Evolutionary conservation across 2,329 filamentous ascomycete genomes (phyloP).

Genomic region (Botryotinia globosa): DNA sequence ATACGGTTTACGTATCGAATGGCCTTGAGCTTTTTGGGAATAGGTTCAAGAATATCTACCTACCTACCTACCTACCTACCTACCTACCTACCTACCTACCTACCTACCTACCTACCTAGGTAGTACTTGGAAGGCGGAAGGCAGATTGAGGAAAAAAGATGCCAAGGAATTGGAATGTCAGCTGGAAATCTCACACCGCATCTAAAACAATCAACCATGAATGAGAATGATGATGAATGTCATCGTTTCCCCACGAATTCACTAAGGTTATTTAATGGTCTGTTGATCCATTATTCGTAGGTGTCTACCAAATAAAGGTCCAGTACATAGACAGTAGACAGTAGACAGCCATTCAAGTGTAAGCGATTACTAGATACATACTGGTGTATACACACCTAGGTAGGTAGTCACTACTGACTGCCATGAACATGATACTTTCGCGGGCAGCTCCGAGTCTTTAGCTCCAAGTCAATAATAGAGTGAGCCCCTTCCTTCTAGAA

Average conservation of each 20-base stretch:
- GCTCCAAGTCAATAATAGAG: background rate
- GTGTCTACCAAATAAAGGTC: background rate
- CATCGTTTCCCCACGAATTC: background rate
- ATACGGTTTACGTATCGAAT: background rate
- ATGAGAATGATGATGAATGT: background rate
- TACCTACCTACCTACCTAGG: too few relatives aligned
- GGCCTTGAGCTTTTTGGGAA: background rate
- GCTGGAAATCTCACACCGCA: conserved; percentile 5
- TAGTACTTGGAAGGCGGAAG: background rate
- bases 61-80: too few relatives aligned
- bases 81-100: too few relatives aligned
- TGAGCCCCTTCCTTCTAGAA: background rate
- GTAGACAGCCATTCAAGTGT: background rate
- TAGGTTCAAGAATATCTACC: background rate
- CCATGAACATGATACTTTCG: background rate
- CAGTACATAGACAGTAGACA: too few relatives aligned
- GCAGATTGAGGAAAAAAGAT: background rate
- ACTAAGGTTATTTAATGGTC: too few relatives aligned
- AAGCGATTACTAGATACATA: background rate
- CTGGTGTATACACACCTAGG: too few relatives aligned
- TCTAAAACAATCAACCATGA: too few relatives aligned
- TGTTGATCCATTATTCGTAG: too few relatives aligned
- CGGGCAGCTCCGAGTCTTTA: background rate
- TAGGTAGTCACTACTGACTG: too few relatives aligned
- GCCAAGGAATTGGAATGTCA: background rate